These are phyloP conservation scores for Perkinsus chesapeaki DNA, from an alignment of 169 alveolate genomes.

Conservation along the genomic window DNA sequence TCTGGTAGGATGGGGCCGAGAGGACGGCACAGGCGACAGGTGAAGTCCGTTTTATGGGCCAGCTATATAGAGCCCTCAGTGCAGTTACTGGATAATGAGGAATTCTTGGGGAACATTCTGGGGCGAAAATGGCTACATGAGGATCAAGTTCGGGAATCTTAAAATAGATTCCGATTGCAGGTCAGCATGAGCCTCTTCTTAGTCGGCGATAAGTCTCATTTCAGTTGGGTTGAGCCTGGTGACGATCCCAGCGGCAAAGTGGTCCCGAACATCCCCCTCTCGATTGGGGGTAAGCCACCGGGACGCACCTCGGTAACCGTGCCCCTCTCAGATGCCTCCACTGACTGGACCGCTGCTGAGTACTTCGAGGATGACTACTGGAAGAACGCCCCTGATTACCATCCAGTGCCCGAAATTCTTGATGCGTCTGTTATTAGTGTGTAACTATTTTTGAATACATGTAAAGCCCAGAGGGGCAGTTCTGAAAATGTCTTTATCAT, in stretches of 20 bases:
- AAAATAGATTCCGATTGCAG: background rate
- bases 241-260: background rate
- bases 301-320: background rate
- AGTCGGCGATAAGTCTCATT: no score
- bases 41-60: background rate
- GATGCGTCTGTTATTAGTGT: background rate
- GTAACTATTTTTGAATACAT: background rate
- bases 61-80: background rate
- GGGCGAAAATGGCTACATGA: slow-evolving; percentile 53
- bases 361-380: background rate
- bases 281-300: background rate
- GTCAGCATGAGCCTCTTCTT: background rate
- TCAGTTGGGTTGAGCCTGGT: background rate
- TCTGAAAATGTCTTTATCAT: background rate
- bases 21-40: slow-evolving; percentile 7
- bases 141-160: background rate
- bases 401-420: background rate
- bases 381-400: background rate
- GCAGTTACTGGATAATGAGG: slow-evolving; percentile 41
- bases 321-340: background rate
- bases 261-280: background rate
- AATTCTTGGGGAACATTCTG: slow-evolving; percentile 56
- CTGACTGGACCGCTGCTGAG: background rate
- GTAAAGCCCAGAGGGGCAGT: background rate
- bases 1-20: slow-evolving; percentile 56